phyloP scores from a whole-genome alignment of 805 yeast genomes.

The Nakazawaea sp. region DNA sequence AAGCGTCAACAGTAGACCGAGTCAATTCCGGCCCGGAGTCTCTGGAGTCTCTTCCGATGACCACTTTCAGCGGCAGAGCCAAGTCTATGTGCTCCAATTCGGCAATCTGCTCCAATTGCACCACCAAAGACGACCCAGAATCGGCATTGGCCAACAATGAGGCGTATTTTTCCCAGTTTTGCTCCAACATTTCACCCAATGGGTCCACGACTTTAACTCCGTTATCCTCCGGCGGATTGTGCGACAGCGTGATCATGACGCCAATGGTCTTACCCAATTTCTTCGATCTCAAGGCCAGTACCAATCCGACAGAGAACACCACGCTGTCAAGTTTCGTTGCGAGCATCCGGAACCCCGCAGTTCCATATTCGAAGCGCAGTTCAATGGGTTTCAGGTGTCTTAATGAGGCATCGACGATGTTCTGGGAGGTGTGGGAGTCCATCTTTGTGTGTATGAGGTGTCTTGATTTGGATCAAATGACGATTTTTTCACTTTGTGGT shows the following conservation, averaged over 20 bases:
- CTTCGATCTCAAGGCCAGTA: conserved; percentile 81
- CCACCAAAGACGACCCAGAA: conserved; percentile 35
- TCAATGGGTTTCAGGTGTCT: conserved; percentile 41
- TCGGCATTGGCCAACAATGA: conserved; percentile 71
- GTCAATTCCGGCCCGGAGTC: conserved; percentile 69
- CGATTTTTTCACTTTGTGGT: too few relatives aligned
- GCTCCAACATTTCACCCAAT: conserved; percentile 80
- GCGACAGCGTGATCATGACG: conserved; percentile 96
- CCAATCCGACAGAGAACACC: conserved; percentile 73
- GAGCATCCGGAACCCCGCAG: conserved; percentile 89
- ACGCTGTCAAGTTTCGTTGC: conserved; percentile 71
- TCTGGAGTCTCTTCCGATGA: conserved; percentile 85
- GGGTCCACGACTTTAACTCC: conserved; percentile 96
- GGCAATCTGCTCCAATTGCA: conserved; percentile 31
- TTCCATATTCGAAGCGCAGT: conserved; percentile 65
- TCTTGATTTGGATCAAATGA: too few relatives aligned
- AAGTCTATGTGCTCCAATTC: conserved; percentile 39
- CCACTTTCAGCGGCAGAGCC: conserved; percentile 34
- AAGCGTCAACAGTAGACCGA: conserved; percentile 53
- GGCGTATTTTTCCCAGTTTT: conserved; percentile 78
- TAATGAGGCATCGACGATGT: not conserved
- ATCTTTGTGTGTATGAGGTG: too few relatives aligned
- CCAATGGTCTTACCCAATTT: conserved; percentile 64
- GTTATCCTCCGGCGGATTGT: conserved; percentile 86
- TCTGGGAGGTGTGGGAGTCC: conserved; percentile 14